Percentiles rank a stretch among this genome's conserved stretches.
Evolutionary conservation across 306 rosid species (phyloP).

Genomic region (Cucumis melo): DNA sequence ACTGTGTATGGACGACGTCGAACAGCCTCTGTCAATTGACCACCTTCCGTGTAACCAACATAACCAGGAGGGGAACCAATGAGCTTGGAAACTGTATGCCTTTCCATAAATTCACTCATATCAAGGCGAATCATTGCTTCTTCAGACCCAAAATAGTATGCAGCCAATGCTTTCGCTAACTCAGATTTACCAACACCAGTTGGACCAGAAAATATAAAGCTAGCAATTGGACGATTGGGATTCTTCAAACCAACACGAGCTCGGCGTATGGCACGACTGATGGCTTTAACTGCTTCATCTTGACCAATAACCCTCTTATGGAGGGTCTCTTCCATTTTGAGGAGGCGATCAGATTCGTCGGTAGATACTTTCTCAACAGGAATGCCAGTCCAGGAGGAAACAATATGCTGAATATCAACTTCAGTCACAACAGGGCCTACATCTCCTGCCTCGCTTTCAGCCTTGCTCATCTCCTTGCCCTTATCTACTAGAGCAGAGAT

Average conservation of each 20-base stretch:
- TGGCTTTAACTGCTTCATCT: slow-evolving; percentile 91
- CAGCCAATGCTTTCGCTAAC: slow-evolving; percentile 78
- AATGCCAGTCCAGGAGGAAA: slow-evolving; percentile 88
- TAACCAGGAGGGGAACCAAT: slow-evolving; percentile 97
- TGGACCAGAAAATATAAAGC: slow-evolving; percentile 96
- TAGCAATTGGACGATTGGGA: slow-evolving; percentile 91
- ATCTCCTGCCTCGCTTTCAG: slow-evolving; percentile 91
- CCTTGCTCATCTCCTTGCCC: slow-evolving; percentile 94
- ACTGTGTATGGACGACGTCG: slow-evolving; percentile 94
- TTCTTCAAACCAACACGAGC: slow-evolving; percentile 94
- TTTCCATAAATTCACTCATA: slow-evolving; percentile 97
- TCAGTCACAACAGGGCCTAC: slow-evolving; percentile 75
- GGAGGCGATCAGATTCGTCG: slow-evolving; percentile 91
- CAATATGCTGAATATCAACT: slow-evolving; percentile 83
- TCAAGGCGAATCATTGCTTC: slow-evolving; percentile 97
- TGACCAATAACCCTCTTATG: slow-evolving; percentile 82
- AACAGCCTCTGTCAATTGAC: slow-evolving; percentile 94
- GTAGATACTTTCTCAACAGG: slow-evolving; percentile 92
- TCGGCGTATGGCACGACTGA: slow-evolving; percentile 84
- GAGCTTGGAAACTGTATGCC: slow-evolving; percentile 89
- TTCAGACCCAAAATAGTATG: slow-evolving; percentile 91
- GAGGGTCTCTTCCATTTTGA: slow-evolving; percentile 94
- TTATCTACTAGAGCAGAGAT: slow-evolving; percentile 66
- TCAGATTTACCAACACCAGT: slow-evolving; percentile 99
- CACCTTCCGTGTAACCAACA: slow-evolving; percentile 94